A percentile compares a stretch with the other conserved stretches of the same genome.
phyloP scores from a whole-genome alignment of 2,329 filamentous ascomycete species.

The Penicillium griseofulvum region DNA sequence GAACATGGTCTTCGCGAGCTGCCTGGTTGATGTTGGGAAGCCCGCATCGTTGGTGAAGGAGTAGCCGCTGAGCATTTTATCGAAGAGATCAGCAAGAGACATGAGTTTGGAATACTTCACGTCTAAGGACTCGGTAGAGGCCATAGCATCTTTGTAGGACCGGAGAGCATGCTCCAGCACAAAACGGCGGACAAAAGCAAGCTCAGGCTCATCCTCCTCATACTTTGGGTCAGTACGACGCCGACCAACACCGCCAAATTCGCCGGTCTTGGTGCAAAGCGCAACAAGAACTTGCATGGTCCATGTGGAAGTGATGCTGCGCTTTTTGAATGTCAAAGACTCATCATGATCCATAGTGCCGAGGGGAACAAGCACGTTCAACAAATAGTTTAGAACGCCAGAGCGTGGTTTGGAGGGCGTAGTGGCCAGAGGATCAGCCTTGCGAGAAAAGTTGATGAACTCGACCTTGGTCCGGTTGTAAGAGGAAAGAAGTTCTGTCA shows the following conservation, averaged over 20 bases:
- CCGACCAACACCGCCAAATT: constrained; percentile 62
- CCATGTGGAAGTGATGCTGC: constrained; percentile 76
- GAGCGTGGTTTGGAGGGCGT: constrained; percentile 94
- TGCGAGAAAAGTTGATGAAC: constrained; percentile 98
- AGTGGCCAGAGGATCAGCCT: constrained; percentile 74
- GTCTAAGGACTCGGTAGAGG: constrained; percentile 76
- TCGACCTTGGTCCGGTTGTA: constrained; percentile 96
- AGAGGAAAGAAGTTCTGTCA: constrained; percentile 84
- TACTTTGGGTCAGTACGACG: constrained; percentile 46
- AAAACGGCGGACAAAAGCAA: constrained; percentile 90
- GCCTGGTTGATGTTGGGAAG: constrained; percentile 64
- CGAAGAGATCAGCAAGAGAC: constrained; percentile 85
- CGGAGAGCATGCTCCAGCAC: constrained; percentile 90
- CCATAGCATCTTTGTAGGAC: constrained; percentile 83
- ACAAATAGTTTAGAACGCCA: constrained; percentile 87
- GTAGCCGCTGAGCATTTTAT: constrained; percentile 82
- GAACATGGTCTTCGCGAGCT: constrained; percentile 93
- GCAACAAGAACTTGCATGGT: constrained; percentile 84
- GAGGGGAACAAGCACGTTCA: constrained; percentile 72
- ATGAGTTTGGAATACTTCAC: constrained; percentile 84
- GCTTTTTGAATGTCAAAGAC: constrained; percentile 77
- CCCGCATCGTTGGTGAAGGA: constrained; percentile 56
- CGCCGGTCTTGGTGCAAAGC: constrained; percentile 81
- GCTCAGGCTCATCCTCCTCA: constrained; percentile 45
- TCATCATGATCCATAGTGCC: constrained; percentile 69